A percentile compares a stretch with the other conserved stretches of the same genome.
Conservation (phyloP, 768 basidiomycete species). For the Punctularia strigosozonata region DNA sequence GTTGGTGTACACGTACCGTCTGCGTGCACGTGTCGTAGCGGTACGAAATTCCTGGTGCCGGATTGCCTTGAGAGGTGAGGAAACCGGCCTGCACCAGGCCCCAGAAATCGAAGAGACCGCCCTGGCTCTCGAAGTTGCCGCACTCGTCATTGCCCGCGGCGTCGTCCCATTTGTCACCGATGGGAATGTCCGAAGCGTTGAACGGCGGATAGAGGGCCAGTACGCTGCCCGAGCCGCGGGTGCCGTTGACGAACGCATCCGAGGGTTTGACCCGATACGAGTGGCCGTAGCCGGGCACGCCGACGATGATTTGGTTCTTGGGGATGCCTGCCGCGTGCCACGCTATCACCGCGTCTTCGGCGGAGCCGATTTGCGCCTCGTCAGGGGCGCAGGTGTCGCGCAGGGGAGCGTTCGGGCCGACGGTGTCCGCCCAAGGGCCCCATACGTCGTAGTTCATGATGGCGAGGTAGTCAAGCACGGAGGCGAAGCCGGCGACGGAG, state of each 20-base stretch:
- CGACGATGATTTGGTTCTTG: conserved; percentile 61
- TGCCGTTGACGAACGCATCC: conserved; percentile 23
- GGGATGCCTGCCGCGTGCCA: conserved; percentile 80
- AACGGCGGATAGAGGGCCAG: conserved; percentile 45
- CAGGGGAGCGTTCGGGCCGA: conserved; percentile 79
- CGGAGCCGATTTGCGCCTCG: conserved; percentile 58
- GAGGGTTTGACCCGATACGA: conserved; percentile 37
- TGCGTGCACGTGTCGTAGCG: conserved; percentile 57
- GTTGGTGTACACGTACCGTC: conserved; percentile 37
- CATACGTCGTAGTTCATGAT: conserved; percentile 66
- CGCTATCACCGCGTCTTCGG: conserved; percentile 53
- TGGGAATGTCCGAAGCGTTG: conserved; percentile 26
- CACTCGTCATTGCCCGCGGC: conserved; percentile 41
- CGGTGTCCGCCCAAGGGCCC: conserved; percentile 38
- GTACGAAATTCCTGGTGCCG: conserved; percentile 37
- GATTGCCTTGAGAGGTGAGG: conserved; percentile 31
- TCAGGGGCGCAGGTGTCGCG: conserved; percentile 61
- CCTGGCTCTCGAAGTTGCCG: conserved; percentile 37
- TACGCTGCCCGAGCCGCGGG: conserved; percentile 16
- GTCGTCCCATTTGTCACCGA: conserved; percentile 49
- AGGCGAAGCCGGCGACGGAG: conserved; percentile 56
- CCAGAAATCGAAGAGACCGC: conserved; percentile 54
- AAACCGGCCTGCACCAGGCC: conserved; percentile 47
- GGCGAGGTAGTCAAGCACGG: conserved; percentile 62
- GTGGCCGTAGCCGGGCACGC: conserved; percentile 79